These are phyloP conservation scores for Pichia sp. DNA, from an alignment of 1,139 yeast genomes.

Conservation along the genomic window DNA sequence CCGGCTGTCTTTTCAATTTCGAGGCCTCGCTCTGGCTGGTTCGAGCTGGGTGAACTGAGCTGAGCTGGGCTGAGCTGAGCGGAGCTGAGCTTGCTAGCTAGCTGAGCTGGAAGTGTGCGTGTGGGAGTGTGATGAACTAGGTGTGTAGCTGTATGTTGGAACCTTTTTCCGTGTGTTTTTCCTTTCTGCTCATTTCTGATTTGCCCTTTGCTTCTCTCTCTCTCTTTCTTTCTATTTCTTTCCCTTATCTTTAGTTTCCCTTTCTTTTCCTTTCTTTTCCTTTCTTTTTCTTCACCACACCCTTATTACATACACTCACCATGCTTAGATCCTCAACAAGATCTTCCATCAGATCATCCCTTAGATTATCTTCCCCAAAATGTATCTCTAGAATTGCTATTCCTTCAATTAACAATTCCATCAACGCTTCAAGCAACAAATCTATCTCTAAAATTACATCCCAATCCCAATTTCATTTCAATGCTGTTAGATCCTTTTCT, in stretches of 20 bases:
- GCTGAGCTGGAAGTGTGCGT: no score
- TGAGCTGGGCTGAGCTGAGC: no score
- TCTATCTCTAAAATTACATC: no score
- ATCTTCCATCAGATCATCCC: slow-evolving; percentile 6
- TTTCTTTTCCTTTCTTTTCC: not conserved
- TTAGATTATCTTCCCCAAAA: slow-evolving; percentile 5
- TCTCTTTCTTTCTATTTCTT: not conserved
- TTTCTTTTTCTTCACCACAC: not conserved
- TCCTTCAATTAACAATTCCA: not conserved
- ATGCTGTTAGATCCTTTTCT: slow-evolving; percentile 9
- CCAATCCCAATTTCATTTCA: no score
- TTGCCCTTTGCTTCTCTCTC: not conserved
- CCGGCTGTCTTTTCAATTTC: no score
- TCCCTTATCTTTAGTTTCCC: not conserved
- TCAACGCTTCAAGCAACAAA: not conserved
- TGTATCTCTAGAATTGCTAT: slow-evolving; percentile 2
- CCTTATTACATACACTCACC: not conserved
- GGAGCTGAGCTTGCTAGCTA: no score
- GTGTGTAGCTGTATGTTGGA: no score
- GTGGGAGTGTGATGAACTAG: no score
- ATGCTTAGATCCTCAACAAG: slow-evolving; percentile 19
- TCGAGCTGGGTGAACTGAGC: no score
- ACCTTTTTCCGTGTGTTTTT: no score
- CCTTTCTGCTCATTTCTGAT: no score
- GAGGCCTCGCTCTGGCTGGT: no score